Evolutionary conservation across 352 stramenopile species (phyloP).

Genomic region (Pythium myriotylum): DNA sequence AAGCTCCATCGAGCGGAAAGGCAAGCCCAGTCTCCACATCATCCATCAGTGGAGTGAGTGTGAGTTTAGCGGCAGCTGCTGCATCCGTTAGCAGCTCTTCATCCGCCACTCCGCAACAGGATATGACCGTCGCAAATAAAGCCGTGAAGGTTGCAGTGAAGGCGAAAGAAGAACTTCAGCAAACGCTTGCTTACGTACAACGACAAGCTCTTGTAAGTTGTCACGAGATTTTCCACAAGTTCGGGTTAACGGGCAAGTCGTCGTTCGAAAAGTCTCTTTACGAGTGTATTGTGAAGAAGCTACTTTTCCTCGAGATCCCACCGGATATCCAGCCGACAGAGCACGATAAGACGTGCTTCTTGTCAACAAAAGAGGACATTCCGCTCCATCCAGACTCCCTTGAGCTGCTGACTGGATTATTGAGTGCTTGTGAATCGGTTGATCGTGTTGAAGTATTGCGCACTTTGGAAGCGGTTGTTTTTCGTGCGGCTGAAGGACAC

Average conservation of each 20-base stretch:
- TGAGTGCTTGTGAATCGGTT: conserved; percentile 55
- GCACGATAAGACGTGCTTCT: conserved; percentile 84
- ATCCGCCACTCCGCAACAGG: background rate
- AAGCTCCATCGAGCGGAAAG: conserved; percentile 24
- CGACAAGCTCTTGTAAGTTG: conserved; percentile 72
- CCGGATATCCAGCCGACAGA: conserved; percentile 83
- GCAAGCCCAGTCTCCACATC: conserved; percentile 15
- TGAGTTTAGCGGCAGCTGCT: background rate
- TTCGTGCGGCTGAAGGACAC: conserved; percentile 78
- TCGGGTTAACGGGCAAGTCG: conserved; percentile 60
- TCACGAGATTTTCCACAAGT: conserved; percentile 71
- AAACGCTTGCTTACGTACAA: conserved; percentile 77
- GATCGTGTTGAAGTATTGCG: conserved; percentile 74
- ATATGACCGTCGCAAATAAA: conserved; percentile 38
- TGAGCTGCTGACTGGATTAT: conserved; percentile 56
- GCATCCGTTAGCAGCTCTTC: background rate
- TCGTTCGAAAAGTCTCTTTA: conserved; percentile 83
- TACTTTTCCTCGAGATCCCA: conserved; percentile 84
- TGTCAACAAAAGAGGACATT: conserved; percentile 83
- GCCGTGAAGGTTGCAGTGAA: conserved; percentile 68
- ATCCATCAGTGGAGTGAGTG: conserved; percentile 1
- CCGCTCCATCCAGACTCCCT: conserved; percentile 78
- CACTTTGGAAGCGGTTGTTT: conserved; percentile 76
- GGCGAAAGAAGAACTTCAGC: conserved; percentile 82
- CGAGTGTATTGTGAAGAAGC: conserved; percentile 76